Conservation (phyloP, 768 basidiomycete species). For the Kondoa subrosea region DNA sequence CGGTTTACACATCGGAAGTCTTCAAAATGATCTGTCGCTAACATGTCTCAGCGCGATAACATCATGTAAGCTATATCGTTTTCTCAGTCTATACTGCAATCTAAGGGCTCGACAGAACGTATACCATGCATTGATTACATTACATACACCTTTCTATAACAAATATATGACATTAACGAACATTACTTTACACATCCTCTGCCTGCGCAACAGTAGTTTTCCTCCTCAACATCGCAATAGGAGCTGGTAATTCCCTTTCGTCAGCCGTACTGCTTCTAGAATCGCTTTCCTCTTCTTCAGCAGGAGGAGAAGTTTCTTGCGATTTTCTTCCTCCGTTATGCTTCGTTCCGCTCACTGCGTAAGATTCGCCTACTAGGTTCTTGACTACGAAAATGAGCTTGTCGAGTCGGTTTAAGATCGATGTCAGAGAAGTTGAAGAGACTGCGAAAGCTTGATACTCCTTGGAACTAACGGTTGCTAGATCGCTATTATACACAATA, state of each 20-base stretch:
- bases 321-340: too few species aligned
- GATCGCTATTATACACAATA: neutral
- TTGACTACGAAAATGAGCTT: neutral
- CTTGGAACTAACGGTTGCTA: neutral
- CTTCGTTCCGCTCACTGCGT: neutral
- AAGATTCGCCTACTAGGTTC: neutral
- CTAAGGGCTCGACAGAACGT: too few species aligned
- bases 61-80: too few species aligned
- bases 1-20: too few species aligned
- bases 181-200: neutral
- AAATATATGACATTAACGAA: neutral
- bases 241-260: neutral
- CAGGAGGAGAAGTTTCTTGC: too few species aligned
- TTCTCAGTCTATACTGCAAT: too few species aligned
- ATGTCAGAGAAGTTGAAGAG: neutral
- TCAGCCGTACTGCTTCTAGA: neutral
- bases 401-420: neutral
- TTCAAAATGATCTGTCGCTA: too few species aligned
- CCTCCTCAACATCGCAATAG: neutral
- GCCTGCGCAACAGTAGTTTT: neutral
- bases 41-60: too few species aligned
- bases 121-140: too few species aligned
- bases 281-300: neutral
- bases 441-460: neutral
- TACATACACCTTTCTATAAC: neutral